Base-by-base conservation (phyloP, 2,329 filamentous ascomycete species). In the Verticillium nubilum region DNA sequence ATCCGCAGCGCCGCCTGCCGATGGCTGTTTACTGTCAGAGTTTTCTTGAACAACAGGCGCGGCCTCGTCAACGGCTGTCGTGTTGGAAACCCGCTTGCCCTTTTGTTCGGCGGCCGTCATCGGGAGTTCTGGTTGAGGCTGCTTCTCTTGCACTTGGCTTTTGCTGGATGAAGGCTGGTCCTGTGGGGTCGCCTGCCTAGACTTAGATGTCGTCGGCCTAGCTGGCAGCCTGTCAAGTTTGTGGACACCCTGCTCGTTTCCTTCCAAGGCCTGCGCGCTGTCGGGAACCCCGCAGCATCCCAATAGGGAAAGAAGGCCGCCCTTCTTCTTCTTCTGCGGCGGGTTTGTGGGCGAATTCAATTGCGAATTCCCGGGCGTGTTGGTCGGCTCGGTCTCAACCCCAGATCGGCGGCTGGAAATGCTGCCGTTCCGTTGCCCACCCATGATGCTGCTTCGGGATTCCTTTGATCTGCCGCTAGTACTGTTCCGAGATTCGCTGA, bases 261-360 rank as follows among this genome's bases (percentile, higher is more conserved):
- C 80, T 54, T 84, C 80, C 55, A 84, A 73, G 5, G 74, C 70
- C 63, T 84, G 82, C 17, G 81, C 80, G 63, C 83, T 80, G 63
- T 88, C 86, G 56, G 86, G 85, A 47, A 85, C 80, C 59, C 79
- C 80, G 71, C 88, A 91, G 75, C 88, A 91, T 61, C 82, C 85
- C 60, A 91, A 78, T 58, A 91, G 80, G 26, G 83, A 77, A 35
- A 86, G 71, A 53, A 86, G 72, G 60, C 80, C 78, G 58, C 75
- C 78, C 69, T 78, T 80, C 70, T 82, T 83, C 73, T 84, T 85
- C 71, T 77, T 78, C 68, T 80, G 81, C 60, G 78, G 74, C 35
- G 76, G 72, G 58, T 77, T 78, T 57, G 76, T 75, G 9, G 82
- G 80, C 33, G 82, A 83, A 68, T 75, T 81, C 47, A 80, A 80